A percentile compares a stretch with the other conserved stretches of the same genome.
Conservation (phyloP, 495 filamentous ascomycete genomes). For the Sphaerosporella brunnea region DNA sequence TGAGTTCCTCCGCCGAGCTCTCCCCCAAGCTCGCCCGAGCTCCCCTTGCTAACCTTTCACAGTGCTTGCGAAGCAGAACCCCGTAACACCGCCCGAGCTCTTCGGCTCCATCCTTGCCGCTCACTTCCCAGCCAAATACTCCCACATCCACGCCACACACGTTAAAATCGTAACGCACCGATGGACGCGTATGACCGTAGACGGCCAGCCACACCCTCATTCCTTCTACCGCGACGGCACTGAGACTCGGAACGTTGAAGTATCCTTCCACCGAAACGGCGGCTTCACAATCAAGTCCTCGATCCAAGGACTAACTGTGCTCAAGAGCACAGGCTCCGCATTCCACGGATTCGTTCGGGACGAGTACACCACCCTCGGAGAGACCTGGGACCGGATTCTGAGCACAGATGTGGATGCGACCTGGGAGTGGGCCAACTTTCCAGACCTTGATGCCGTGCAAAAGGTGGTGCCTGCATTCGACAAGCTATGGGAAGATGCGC, state of each 20-base stretch:
- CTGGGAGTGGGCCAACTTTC: constrained; percentile 70
- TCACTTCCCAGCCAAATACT: constrained; percentile 77
- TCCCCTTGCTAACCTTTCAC: background rate
- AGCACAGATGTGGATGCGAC: constrained; percentile 74
- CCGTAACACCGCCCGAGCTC: constrained; percentile 82
- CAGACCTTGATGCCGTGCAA: constrained; percentile 48
- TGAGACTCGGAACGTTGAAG: constrained; percentile 66
- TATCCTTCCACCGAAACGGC: constrained; percentile 27
- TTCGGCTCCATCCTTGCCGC: constrained; percentile 67
- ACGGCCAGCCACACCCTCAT: constrained; percentile 89
- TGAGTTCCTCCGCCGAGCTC: constrained; percentile 26
- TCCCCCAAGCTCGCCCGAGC: background rate
- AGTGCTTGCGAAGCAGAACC: constrained; percentile 67
- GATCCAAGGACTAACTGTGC: constrained; percentile 60
- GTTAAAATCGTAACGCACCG: constrained; percentile 67
- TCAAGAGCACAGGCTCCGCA: constrained; percentile 93
- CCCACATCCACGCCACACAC: constrained; percentile 69
- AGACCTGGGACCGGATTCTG: constrained; percentile 87
- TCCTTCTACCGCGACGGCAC: constrained; percentile 78
- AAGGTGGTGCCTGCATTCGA: constrained; percentile 51
- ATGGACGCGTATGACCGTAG: constrained; percentile 77
- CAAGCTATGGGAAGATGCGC: constrained; percentile 52
- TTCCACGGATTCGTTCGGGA: constrained; percentile 89
- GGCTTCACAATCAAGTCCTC: constrained; percentile 57
- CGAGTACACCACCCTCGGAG: constrained; percentile 75